These are phyloP conservation scores for Neolentinus lepideus DNA, from an alignment of 1,284 basidiomycete species.

Conservation along the genomic window DNA sequence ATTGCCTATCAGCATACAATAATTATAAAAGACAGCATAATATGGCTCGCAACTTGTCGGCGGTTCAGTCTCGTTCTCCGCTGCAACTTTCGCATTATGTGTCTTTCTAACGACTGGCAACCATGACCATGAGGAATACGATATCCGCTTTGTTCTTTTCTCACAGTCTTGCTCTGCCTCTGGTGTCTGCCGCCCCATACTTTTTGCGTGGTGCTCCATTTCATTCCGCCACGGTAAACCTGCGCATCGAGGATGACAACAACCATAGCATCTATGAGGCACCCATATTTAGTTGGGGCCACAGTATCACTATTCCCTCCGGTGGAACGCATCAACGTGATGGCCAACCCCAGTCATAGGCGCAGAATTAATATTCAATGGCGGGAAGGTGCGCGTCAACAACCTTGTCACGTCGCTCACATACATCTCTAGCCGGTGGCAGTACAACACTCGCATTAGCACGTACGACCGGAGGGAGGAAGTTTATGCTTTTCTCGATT, in stretches of 20 bases:
- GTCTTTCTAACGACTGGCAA: no score
- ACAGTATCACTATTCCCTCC: constrained; percentile 24
- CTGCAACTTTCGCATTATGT: no score
- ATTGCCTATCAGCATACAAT: no score
- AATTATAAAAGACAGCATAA: no score
- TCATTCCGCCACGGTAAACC: constrained; percentile 18
- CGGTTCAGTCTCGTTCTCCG: no score
- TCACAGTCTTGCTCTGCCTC: background rate
- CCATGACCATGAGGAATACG: no score
- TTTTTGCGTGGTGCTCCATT: background rate
- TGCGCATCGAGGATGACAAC: constrained; percentile 30
- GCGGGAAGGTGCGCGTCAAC: background rate
- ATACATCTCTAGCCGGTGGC: constrained; percentile 3
- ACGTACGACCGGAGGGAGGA: background rate
- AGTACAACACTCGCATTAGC: no score
- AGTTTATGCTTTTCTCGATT: background rate
- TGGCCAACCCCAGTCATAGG: constrained; percentile 17
- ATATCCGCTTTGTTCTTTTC: no score
- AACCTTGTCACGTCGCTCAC: background rate
- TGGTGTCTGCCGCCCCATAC: background rate
- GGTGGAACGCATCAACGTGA: constrained; percentile 33
- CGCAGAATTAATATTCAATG: background rate
- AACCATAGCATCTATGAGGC: constrained; percentile 30
- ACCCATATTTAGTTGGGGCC: constrained; percentile 12
- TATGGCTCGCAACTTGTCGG: no score